Conservation (phyloP, 2,329 filamentous ascomycete genomes). For the Zarea fungicola region DNA sequence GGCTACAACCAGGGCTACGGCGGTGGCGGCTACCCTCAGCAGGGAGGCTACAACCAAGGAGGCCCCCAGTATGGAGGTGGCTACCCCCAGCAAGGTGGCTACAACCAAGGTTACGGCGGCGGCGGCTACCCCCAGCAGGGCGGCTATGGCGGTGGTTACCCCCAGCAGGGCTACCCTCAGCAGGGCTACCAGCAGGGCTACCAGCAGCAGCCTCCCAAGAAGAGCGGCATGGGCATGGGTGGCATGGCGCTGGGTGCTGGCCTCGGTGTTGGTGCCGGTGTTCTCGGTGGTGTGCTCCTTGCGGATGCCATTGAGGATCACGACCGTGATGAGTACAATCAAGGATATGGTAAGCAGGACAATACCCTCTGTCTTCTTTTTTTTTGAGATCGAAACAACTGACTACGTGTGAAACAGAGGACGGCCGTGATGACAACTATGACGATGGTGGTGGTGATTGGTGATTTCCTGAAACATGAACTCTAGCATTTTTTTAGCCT, state of each 20-base stretch:
- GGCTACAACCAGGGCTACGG: slow-evolving; percentile 17
- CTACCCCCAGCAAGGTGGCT: slow-evolving; percentile 16
- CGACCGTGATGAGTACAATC: slow-evolving; percentile 51
- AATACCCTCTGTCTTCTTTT: background rate
- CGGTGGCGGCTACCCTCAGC: slow-evolving; percentile 22
- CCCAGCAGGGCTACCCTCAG: slow-evolving; percentile 19
- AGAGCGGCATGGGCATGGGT: slow-evolving; percentile 34
- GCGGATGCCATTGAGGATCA: slow-evolving; percentile 61
- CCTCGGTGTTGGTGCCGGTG: slow-evolving; percentile 72
- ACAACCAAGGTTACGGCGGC: slow-evolving; percentile 15
- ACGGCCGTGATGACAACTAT: slow-evolving; percentile 27
- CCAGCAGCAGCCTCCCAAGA: slow-evolving; percentile 35
- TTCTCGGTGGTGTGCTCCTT: slow-evolving; percentile 72
- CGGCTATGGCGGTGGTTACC: slow-evolving; percentile 19
- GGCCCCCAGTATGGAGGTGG: too few relatives aligned
- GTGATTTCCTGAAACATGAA: too few relatives aligned
- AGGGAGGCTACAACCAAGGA: slow-evolving; percentile 24
- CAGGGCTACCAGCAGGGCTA: slow-evolving; percentile 14
- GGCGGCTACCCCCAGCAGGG: slow-evolving; percentile 24
- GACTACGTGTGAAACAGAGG: slow-evolving; percentile 16
- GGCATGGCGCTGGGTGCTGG: slow-evolving; percentile 62
- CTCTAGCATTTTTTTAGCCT: too few relatives aligned
- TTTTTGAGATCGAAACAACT: background rate
- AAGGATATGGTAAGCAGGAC: slow-evolving; percentile 38
- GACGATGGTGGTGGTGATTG: slow-evolving; percentile 27